Conservation (phyloP, 2,329 filamentous ascomycete genomes). For the Pseudocercospora musae region DNA sequence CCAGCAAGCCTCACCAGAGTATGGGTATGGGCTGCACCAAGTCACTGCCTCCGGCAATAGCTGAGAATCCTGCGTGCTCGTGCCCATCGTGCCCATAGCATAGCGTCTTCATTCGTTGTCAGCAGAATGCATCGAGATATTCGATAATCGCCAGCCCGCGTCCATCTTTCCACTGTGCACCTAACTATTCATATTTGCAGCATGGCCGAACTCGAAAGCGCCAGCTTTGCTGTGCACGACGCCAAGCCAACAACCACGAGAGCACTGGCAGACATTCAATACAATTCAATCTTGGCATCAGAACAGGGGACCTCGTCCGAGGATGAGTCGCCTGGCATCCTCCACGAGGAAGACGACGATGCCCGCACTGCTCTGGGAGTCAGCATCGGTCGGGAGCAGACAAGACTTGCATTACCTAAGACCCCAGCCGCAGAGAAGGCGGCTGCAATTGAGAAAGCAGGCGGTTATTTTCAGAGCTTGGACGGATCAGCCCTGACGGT, state of each 20-base stretch:
- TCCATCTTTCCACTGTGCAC: not conserved
- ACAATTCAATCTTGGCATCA: slow-evolving; percentile 39
- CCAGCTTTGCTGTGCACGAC: not conserved
- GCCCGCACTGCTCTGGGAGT: slow-evolving; percentile 53
- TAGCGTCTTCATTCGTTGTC: not conserved
- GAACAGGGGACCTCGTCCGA: slow-evolving; percentile 44
- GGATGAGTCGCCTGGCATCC: slow-evolving; percentile 34
- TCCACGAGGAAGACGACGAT: slow-evolving; percentile 36
- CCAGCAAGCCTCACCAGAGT: not conserved
- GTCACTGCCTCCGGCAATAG: not conserved
- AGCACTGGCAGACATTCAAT: slow-evolving; percentile 43
- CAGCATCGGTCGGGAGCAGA: slow-evolving; percentile 58
- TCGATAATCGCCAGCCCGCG: not conserved
- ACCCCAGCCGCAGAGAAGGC: slow-evolving; percentile 59
- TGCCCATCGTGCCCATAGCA: too few species aligned
- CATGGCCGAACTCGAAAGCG: not conserved
- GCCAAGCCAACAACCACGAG: slow-evolving; percentile 20
- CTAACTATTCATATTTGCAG: not conserved
- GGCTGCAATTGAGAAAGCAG: slow-evolving; percentile 51
- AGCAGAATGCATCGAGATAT: not conserved
- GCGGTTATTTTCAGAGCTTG: slow-evolving; percentile 44
- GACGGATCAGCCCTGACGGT: slow-evolving; percentile 16
- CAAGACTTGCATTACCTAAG: slow-evolving; percentile 53
- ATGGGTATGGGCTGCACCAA: not conserved
- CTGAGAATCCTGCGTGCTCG: not conserved